A percentile compares a stretch with the other conserved stretches of the same genome.
These are phyloP conservation scores for Neostapfia colusana DNA, from an alignment of 176 grass and related monocot genomes.

Conservation along the genomic window DNA sequence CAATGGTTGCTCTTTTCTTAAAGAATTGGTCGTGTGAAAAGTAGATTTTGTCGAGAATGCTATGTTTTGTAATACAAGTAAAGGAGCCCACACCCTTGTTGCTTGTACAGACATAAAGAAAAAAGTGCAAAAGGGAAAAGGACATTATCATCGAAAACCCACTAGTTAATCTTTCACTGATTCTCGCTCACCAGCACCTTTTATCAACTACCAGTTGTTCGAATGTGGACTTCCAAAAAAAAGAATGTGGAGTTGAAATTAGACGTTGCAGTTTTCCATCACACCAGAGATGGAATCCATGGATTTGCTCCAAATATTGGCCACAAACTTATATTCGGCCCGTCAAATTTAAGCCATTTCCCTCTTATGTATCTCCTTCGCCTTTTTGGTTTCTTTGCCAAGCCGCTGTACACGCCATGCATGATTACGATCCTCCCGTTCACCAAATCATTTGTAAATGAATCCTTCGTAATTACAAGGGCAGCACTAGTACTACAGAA, in stretches of 20 bases:
- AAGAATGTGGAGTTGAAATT: not conserved
- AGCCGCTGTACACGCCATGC: not conserved
- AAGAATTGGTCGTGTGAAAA: constrained; percentile 16
- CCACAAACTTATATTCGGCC: not conserved
- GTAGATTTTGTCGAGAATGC: constrained; percentile 18
- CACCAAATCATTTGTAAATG: constrained; percentile 46
- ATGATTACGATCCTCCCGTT: constrained; percentile 12
- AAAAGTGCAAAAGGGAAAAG: not conserved
- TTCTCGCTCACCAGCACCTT: not conserved
- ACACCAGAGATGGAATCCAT: too few species aligned
- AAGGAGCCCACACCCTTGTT: constrained; percentile 23
- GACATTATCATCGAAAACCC: not conserved
- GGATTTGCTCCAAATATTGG: not conserved
- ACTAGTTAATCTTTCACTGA: not conserved
- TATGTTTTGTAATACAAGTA: constrained; percentile 48
- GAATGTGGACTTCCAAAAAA: too few species aligned
- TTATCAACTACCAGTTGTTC: too few species aligned
- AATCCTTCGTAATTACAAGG: constrained; percentile 22
- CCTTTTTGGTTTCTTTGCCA: constrained; percentile 15
- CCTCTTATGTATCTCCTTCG: too few species aligned
- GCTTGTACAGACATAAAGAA: not conserved
- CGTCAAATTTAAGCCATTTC: not conserved
- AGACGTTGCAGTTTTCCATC: not conserved
- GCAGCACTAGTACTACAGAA: not conserved
- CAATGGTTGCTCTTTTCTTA: not conserved